These are phyloP conservation scores for Polytrichum commune DNA, from an alignment of 225 moss, liverwort and hornwort genomes.

Conservation along the genomic window DNA sequence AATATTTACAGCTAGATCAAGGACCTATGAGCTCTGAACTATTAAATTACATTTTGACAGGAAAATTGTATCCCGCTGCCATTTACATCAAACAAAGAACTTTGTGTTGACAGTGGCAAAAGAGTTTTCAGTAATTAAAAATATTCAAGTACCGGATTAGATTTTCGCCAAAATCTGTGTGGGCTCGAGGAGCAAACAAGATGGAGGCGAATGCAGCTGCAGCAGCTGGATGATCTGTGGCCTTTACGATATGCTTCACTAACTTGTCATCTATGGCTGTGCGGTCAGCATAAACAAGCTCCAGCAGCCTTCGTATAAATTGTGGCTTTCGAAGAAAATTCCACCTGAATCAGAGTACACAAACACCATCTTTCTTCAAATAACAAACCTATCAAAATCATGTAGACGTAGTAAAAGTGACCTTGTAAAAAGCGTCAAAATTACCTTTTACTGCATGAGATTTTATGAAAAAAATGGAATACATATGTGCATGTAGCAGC, in stretches of 20 bases:
- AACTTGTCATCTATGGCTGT: conserved; percentile 33
- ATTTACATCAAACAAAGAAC: too few relatives aligned
- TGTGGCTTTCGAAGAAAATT: conserved; percentile 44
- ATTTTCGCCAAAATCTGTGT: conserved; percentile 40
- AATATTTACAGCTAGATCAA: not conserved
- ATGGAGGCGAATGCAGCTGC: conserved; percentile 57
- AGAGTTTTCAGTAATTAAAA: not conserved
- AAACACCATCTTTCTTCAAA: not conserved
- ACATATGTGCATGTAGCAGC: not conserved
- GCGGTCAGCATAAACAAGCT: conserved; percentile 34
- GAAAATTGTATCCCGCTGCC: too few relatives aligned
- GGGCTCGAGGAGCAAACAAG: conserved; percentile 43
- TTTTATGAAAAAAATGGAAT: not conserved
- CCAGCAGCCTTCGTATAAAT: conserved; percentile 22
- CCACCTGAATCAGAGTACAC: conserved; percentile 30
- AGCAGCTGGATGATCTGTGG: conserved; percentile 55
- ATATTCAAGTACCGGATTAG: conserved; percentile 29
- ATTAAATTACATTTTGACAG: too few relatives aligned
- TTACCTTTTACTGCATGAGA: not conserved
- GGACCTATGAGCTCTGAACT: too few relatives aligned
- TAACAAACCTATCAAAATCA: not conserved
- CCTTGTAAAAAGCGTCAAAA: not conserved
- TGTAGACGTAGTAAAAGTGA: not conserved
- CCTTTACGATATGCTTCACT: conserved; percentile 30
- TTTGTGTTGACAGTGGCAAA: not conserved